Evolutionary conservation across 352 stramenopile genomes (phyloP).

Genomic region (Globisporangium paroecandrum): DNA sequence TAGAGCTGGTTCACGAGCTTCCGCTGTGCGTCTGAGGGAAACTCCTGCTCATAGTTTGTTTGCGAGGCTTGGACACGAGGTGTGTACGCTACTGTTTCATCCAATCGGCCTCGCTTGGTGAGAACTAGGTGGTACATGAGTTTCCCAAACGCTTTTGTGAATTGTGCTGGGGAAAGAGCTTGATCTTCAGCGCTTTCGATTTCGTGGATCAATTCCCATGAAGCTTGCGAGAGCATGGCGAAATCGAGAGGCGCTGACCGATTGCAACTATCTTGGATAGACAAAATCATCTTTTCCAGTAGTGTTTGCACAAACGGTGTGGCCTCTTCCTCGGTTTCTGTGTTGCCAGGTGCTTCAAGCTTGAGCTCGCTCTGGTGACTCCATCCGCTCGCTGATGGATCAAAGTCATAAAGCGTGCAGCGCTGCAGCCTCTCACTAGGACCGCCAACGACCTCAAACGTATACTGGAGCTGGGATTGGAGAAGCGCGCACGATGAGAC

Average conservation of each 20-base stretch:
- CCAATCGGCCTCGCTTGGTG: slow-evolving; percentile 36
- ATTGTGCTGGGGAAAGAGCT: background rate
- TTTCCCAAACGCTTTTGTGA: slow-evolving; percentile 31
- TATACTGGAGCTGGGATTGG: slow-evolving; percentile 31
- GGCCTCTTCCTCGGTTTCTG: background rate
- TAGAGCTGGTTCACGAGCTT: slow-evolving; percentile 69
- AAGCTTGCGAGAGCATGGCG: slow-evolving; percentile 45
- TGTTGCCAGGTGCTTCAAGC: too few species aligned
- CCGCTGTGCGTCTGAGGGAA: slow-evolving; percentile 33
- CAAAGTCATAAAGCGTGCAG: slow-evolving; percentile 27
- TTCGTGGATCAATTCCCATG: slow-evolving; percentile 55
- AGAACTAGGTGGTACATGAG: slow-evolving; percentile 34
- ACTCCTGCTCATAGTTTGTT: background rate
- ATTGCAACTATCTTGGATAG: slow-evolving; percentile 27
- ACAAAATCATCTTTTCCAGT: slow-evolving; percentile 36
- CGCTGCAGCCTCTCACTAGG: slow-evolving; percentile 27
- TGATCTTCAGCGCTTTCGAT: slow-evolving; percentile 24
- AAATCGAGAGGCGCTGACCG: slow-evolving; percentile 33
- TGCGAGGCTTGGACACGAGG: background rate
- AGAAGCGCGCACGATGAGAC: slow-evolving; percentile 28
- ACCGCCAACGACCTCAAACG: slow-evolving; percentile 30
- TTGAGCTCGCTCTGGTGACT: background rate
- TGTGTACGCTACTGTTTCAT: background rate
- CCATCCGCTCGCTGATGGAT: slow-evolving; percentile 1
- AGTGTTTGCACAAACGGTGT: slow-evolving; percentile 21